Conservation (phyloP, 169 alveolate genomes). For the Plasmodium blacklocki region DNA sequence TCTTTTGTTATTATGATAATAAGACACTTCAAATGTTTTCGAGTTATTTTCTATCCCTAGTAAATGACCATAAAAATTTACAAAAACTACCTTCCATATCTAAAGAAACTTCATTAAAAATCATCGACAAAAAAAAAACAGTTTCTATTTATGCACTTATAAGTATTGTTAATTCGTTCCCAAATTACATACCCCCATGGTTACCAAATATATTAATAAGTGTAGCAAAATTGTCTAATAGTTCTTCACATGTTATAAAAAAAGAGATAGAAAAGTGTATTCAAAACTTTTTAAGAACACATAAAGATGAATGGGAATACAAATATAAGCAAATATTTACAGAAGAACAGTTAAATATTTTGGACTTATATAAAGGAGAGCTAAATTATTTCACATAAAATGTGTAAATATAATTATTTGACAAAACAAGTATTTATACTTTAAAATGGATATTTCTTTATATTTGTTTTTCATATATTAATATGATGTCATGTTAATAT, state of each 20-base stretch:
- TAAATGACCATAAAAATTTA: slow-evolving; percentile 4
- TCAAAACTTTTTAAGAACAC: slow-evolving; percentile 86
- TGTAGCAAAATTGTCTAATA: slow-evolving; percentile 80
- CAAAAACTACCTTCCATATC: slow-evolving; percentile 10
- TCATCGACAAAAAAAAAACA: slow-evolving; percentile 39
- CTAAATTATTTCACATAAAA: slow-evolving; percentile 83
- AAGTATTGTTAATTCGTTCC: slow-evolving; percentile 76
- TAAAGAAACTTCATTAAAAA: slow-evolving; percentile 1
- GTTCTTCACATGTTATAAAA: slow-evolving; percentile 63
- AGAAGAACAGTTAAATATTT: slow-evolving; percentile 81
- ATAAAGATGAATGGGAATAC: slow-evolving; percentile 87
- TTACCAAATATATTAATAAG: slow-evolving; percentile 84
- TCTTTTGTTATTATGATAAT: slow-evolving; percentile 54
- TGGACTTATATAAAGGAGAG: slow-evolving; percentile 87
- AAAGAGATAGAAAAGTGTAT: slow-evolving; percentile 84
- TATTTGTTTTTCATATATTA: too few species aligned
- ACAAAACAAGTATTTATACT: too few species aligned
- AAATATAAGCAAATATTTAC: slow-evolving; percentile 79
- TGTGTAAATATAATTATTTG: neutral
- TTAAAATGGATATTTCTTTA: too few species aligned
- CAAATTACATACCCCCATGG: slow-evolving; percentile 86
- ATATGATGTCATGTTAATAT: too few species aligned
- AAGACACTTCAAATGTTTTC: slow-evolving; percentile 23
- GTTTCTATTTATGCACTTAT: slow-evolving; percentile 67
- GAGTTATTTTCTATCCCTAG: slow-evolving; percentile 21